These are phyloP conservation scores for Lasiodiplodia sp. DNA, from an alignment of 2,329 filamentous ascomycete species.

Conservation along the genomic window DNA sequence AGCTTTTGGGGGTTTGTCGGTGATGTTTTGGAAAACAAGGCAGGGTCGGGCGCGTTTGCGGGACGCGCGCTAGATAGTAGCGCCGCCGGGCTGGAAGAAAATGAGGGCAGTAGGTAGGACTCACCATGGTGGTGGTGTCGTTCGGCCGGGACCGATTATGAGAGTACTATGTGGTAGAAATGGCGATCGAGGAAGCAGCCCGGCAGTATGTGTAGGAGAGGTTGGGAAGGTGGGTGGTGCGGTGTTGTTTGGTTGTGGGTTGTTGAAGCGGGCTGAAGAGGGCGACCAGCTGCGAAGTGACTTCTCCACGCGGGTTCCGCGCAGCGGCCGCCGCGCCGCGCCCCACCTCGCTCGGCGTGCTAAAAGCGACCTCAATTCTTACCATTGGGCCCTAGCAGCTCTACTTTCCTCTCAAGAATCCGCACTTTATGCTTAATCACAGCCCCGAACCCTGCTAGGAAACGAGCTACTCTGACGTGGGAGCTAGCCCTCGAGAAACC, in stretches of 20 bases:
- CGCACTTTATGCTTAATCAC: neutral
- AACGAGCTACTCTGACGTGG: neutral
- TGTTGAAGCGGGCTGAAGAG: constrained; percentile 16
- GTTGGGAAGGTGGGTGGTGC: neutral
- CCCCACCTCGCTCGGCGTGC: constrained; percentile 8
- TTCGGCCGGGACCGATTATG: constrained; percentile 1
- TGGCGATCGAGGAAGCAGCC: neutral
- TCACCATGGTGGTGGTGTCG: constrained; percentile 24
- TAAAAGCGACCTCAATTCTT: constrained; percentile 13
- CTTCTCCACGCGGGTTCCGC: constrained; percentile 28
- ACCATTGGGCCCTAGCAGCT: neutral
- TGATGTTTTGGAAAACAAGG: neutral
- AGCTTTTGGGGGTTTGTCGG: neutral
- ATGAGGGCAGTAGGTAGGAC: constrained; percentile 9
- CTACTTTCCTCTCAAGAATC: neutral
- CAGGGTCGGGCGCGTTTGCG: neutral
- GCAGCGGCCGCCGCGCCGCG: constrained; percentile 12
- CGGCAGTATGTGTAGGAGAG: neutral
- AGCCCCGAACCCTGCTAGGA: neutral
- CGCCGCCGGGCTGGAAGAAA: constrained; percentile 2
- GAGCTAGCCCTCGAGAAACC: neutral
- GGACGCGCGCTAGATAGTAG: neutral
- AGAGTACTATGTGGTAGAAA: neutral
- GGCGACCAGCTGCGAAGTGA: constrained; percentile 18
- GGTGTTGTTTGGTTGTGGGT: constrained; percentile 13